A percentile compares a stretch with the other conserved stretches of the same genome.
Conservation (phyloP, 2,329 filamentous ascomycete species). For the Hymenoscyphus fraxineus region DNA sequence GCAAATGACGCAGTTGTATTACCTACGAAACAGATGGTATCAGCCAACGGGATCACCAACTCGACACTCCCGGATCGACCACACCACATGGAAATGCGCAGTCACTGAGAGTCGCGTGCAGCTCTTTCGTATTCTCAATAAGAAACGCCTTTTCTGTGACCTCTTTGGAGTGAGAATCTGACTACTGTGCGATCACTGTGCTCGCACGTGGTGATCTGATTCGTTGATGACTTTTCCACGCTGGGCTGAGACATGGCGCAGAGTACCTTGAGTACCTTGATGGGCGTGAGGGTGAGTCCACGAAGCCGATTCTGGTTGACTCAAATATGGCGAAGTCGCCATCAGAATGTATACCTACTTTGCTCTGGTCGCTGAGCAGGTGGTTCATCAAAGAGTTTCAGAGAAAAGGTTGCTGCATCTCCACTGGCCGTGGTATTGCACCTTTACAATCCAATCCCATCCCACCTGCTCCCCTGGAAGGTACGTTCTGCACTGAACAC, state of each 20-base stretch:
- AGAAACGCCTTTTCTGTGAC: background rate
- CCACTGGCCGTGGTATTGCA: background rate
- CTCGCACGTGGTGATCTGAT: background rate
- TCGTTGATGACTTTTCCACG: background rate
- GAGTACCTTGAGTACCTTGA: background rate
- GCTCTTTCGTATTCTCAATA: background rate
- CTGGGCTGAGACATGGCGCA: background rate
- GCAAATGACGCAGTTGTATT: slow-evolving; percentile 2
- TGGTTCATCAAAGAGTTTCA: background rate
- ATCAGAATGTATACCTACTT: background rate
- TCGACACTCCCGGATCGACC: background rate
- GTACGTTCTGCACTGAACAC: background rate
- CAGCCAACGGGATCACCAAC: background rate
- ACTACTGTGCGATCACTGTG: background rate
- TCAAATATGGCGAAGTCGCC: slow-evolving; percentile 3
- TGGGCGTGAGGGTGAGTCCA: background rate
- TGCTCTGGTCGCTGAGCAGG: background rate
- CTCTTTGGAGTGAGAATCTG: background rate
- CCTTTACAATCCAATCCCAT: background rate
- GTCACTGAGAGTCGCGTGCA: background rate
- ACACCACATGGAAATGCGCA: background rate
- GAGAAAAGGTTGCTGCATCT: background rate
- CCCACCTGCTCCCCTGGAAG: background rate
- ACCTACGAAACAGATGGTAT: background rate
- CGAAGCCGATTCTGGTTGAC: background rate